Evolutionary conservation across 2,329 filamentous ascomycete genomes (phyloP).

Genomic region (Aspergillus sergii): DNA sequence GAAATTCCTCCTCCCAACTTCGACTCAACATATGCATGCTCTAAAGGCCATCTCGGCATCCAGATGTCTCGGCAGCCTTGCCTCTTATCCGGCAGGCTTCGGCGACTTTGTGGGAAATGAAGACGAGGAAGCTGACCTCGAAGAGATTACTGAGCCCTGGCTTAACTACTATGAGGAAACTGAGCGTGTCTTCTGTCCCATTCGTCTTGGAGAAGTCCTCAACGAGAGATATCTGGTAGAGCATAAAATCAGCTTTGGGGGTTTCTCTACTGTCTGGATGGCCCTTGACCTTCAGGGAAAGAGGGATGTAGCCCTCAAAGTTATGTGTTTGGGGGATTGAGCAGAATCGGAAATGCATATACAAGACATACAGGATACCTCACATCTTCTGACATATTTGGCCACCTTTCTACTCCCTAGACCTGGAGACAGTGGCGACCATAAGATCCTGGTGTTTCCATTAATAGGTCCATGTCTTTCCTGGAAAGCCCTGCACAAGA

Average conservation of each 20-base stretch:
- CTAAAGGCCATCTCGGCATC: neutral
- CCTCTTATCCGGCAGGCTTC: neutral
- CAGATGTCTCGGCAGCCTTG: neutral
- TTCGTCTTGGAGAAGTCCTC: slow-evolving; percentile 24
- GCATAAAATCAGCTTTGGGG: slow-evolving; percentile 28
- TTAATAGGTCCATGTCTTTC: slow-evolving; percentile 24
- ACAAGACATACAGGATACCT: slow-evolving; percentile 22
- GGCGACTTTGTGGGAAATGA: too few species aligned
- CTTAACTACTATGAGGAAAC: slow-evolving; percentile 20
- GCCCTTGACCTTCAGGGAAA: slow-evolving; percentile 24
- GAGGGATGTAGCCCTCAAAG: slow-evolving; percentile 28
- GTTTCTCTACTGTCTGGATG: slow-evolving; percentile 31
- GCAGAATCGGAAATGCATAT: slow-evolving; percentile 22
- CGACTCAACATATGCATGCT: neutral
- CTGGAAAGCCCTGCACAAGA: slow-evolving; percentile 8
- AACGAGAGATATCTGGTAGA: slow-evolving; percentile 27
- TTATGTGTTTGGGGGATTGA: slow-evolving; percentile 21
- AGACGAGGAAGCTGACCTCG: slow-evolving; percentile 11
- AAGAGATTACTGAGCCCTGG: slow-evolving; percentile 23
- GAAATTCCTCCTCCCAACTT: neutral
- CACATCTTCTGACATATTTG: slow-evolving; percentile 23
- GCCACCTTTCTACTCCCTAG: slow-evolving; percentile 21
- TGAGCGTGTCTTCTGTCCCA: slow-evolving; percentile 21
- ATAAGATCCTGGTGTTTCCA: slow-evolving; percentile 27
- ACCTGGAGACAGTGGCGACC: slow-evolving; percentile 12